Base-by-base conservation (phyloP, 2,329 filamentous ascomycete species). In the Orbilia brochopaga region DNA sequence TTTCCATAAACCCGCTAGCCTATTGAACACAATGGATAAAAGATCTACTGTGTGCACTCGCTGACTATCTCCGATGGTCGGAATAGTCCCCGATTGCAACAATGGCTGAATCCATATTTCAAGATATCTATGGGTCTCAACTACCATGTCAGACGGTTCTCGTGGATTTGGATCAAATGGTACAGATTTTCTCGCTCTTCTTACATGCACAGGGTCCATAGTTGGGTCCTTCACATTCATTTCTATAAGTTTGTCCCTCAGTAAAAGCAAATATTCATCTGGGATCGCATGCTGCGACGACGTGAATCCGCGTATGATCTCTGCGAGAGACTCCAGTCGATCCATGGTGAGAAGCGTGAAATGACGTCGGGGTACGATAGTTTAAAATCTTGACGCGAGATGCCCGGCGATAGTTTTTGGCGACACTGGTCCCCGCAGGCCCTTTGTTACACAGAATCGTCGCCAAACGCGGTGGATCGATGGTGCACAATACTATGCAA, bases 21-120 rank as follows among this genome's bases (percentile, higher is more conserved):
- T 65, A 46, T 60, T 65, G 56, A 72, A 72, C 2, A 53, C 50
- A 15, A 72, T 72, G 5, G 60, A 72, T 10, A 72, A 55, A 5
- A 32, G 60, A 42, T 72, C 67, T 6, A 72, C 44, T 13, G 55
- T 51, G 48, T n/a, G 60, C n/a, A 65, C 42, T 30, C 67, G 48
- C 19, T 65, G 60, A 5, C 51, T 55, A 59, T 52, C 60, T 19
- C 60, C 55, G 15, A 72, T 65, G 37, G 59, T 37, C 15, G 60
- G 42, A 35, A 50, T 56, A 15, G 48, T 44, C 2, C 55, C 60
- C 2, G 67, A 57, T 23, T 13, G n/a, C 37, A 72, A 27, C 23
- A 72, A 37, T 2, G 67, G 67, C 8, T 61, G 42, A 44, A 65
- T 30, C 67, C 67, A 72, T 30, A 15, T 42, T 35, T 65, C 40